Conservation (phyloP, 345 rosid species). For the Noccaea bulbosa region DNA sequence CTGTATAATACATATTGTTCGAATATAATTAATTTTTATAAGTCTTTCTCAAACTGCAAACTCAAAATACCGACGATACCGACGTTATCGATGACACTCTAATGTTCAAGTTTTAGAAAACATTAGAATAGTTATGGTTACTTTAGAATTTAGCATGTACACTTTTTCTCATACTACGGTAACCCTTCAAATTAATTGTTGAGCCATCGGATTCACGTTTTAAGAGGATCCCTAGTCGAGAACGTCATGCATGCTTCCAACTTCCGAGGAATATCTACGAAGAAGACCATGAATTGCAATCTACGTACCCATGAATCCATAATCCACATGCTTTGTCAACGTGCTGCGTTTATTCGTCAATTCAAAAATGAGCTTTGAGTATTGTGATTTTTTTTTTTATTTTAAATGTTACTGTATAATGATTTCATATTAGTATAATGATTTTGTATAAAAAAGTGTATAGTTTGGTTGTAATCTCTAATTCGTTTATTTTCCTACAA, state of each 20-base stretch:
- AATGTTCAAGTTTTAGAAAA: not conserved
- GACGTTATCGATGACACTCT: not conserved
- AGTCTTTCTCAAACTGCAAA: not conserved
- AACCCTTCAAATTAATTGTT: not conserved
- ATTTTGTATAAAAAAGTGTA: not conserved
- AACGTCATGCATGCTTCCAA: conserved; percentile 3
- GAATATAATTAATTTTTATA: not conserved
- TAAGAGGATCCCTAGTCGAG: not conserved
- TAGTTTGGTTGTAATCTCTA: conserved; percentile 1
- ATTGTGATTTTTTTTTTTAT: too few species aligned
- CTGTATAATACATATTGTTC: not conserved
- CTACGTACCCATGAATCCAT: not conserved
- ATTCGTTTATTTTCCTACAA: not conserved
- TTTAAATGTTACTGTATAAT: not conserved
- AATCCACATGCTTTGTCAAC: conserved; percentile 4
- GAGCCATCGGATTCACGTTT: not conserved
- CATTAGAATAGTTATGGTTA: not conserved
- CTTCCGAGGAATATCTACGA: not conserved
- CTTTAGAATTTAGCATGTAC: not conserved
- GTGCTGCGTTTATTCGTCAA: not conserved
- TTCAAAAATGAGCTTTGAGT: not conserved
- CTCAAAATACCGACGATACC: not conserved
- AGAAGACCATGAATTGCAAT: too few species aligned
- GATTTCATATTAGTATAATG: not conserved
- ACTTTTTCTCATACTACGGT: not conserved